These are phyloP conservation scores for Aspergillus pseudotamarii DNA, from an alignment of 2,329 filamentous ascomycete genomes.

Conservation along the genomic window DNA sequence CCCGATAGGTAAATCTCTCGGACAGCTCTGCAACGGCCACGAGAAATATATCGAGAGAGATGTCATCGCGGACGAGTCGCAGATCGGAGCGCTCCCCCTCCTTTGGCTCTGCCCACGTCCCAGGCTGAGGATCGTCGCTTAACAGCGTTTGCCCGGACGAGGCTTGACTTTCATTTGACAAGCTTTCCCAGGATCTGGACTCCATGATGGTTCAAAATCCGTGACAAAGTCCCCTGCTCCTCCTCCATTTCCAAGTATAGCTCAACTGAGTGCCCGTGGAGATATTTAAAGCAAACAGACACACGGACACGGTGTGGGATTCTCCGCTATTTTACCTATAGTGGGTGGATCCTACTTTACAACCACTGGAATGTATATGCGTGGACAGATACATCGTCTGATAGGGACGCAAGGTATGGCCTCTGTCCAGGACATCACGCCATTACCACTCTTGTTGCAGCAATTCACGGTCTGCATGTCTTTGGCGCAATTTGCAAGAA, in stretches of 20 bases:
- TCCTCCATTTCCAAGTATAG: neutral
- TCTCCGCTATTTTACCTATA: neutral
- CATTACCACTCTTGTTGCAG: neutral
- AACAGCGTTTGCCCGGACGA: neutral
- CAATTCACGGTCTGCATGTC: neutral
- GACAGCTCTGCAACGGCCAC: slow-evolving; percentile 7
- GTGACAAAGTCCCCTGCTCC: neutral
- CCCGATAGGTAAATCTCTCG: slow-evolving; percentile 8
- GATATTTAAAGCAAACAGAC: neutral
- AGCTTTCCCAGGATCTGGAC: neutral
- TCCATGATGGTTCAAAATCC: neutral
- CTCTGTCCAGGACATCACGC: neutral
- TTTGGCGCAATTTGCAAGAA: neutral
- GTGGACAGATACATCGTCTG: neutral
- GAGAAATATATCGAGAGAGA: slow-evolving; percentile 8
- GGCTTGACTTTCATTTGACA: neutral
- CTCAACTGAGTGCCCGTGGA: neutral
- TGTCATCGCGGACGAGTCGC: slow-evolving; percentile 15
- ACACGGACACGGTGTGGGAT: no score
- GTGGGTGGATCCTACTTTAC: neutral
- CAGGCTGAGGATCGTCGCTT: neutral
- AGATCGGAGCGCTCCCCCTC: neutral
- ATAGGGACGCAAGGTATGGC: neutral
- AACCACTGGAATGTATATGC: neutral
- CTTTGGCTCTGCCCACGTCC: neutral